Evolutionary conservation across 1,284 basidiomycete species (phyloP), one percentile per base, ranked within the genome.

Genomic region (Coriolopsis trogii): DNA sequence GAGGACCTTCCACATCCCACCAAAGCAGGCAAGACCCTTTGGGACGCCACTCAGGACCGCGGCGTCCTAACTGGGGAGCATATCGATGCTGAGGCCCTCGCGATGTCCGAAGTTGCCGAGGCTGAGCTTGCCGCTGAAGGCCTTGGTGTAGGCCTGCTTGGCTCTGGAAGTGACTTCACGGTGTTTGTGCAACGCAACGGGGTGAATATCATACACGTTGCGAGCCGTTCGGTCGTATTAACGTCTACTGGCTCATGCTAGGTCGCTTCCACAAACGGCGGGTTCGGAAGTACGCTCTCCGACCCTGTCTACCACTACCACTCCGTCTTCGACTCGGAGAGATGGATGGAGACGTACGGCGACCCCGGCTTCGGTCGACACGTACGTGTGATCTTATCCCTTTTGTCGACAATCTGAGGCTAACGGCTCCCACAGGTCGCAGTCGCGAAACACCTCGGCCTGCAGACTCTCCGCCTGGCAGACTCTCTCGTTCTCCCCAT

Each of bases 281-380:
- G 80, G 2, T 85, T 85, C 60, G 58, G 64, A 5, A 68, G 69
- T 15, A 75, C 75, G 29, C 62, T 65, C n/a, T 70, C 70, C 46
- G 86, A 88, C 60, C 73, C 89, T 1, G 83, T 86, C 3, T 89
- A 88, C 60, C 87, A 89, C 65, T 90, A 89, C 63, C 84, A 87
- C 67, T 87, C 85, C 8, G 78, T 91, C 58, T 93, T 84, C 65
- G 91, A 93, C 67, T 81, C 81, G 6, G 77, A 84, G 61, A 71
- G 76, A 41, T 93, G 87, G 87, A 81, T 87, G 69, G 81, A 87
- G 55, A 62, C 77, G 33, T 93, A 83, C 58, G 87, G 82, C 41
- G 91, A 93, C 65, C 85, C 87, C 2, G 79, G 78, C 3, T 93
- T 90, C 71, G 69, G 78, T 56, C 78, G 82, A 30, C 89, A 92